Evolutionary conservation across 2,329 filamentous ascomycete genomes (phyloP).

Genomic region (Alternaria alternata): DNA sequence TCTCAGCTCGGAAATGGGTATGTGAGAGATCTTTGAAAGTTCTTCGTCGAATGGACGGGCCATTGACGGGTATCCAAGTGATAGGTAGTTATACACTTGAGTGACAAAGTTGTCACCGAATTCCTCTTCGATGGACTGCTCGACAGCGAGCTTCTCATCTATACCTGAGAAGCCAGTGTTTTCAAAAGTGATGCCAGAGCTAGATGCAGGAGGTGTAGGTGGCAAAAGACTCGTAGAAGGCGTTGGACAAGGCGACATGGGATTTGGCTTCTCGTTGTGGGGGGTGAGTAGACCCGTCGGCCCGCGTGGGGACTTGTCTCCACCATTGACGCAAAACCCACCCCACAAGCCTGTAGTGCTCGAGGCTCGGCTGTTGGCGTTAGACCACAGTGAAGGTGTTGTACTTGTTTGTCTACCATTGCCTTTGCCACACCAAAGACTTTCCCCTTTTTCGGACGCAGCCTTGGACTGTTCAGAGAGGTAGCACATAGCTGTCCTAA

Average conservation of each 20-base stretch:
- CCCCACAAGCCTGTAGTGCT: constrained; percentile 76
- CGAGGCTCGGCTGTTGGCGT: constrained; percentile 55
- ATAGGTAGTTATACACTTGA: constrained; percentile 97
- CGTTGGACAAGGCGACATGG: constrained; percentile 52
- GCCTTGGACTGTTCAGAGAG: constrained; percentile 59
- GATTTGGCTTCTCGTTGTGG: constrained; percentile 50
- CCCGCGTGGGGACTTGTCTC: constrained; percentile 51
- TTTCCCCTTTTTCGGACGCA: constrained; percentile 56
- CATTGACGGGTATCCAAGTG: constrained; percentile 86
- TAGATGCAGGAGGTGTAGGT: constrained; percentile 50
- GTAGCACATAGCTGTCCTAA: constrained; percentile 59
- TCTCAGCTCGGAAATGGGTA: constrained; percentile 73
- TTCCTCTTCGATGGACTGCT: constrained; percentile 66
- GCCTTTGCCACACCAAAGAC: constrained; percentile 65
- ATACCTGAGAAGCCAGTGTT: constrained; percentile 52
- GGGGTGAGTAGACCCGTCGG: constrained; percentile 62
- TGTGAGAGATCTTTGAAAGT: constrained; percentile 79
- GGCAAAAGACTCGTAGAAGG: constrained; percentile 43
- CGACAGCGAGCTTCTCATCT: constrained; percentile 52
- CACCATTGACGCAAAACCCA: constrained; percentile 67
- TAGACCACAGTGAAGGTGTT: constrained; percentile 48
- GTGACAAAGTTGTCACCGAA: constrained; percentile 88
- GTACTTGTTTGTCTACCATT: constrained; percentile 41
- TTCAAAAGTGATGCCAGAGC: constrained; percentile 24
- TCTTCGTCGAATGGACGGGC: constrained; percentile 86